Evolutionary conservation across 2,329 filamentous ascomycete genomes (phyloP), one percentile per base, ranked within the genome.

Genomic region (Hansfordia pulvinata): DNA sequence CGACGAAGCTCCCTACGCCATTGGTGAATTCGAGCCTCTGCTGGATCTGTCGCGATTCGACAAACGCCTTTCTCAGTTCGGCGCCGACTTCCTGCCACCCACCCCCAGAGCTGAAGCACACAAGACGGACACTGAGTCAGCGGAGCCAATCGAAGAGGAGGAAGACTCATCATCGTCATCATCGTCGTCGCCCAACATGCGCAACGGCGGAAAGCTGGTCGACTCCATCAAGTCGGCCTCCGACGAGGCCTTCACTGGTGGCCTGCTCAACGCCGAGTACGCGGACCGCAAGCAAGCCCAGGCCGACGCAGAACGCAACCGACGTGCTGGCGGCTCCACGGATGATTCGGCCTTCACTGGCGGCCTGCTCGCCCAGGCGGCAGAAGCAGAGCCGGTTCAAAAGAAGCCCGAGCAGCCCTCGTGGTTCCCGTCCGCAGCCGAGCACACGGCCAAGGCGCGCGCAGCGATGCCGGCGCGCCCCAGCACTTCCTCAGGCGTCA

Each of bases 11-110:
- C 69, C 55, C 29, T 80, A 62, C 60, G 71, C 55, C 40, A 76
- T 81, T 27, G 77, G 76, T 5, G 64, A 69, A 2, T 80, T 80
- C 47, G 62, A 71, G 36, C 77, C 81, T 1, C 51, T 85, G 4
- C 49, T 85, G 7, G 72, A 83, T 32, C 52, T 74, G 42, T 57
- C 64, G 20, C 58, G 63, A 6, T 71, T 76, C 38, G 61, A 69
- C 31, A 62, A 64, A 40, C 56, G 60, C 7, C 33, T 64, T 1
- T 62, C 63, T 9, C 56, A 64, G 10, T 62, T 61, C 27, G 58
- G 58, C 10, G 64, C 62, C 26, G 53, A 62, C 30, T 49, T 56
- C 30, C 39, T 50, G 10, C 41, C 47, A 2, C 32, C 47, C 6
- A 30, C 36, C 30, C 33, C 37, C 20, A 30, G 49, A 21, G 35